These are phyloP conservation scores for Russula sp. DNA, from an alignment of 768 basidiomycete species.

Conservation along the genomic window DNA sequence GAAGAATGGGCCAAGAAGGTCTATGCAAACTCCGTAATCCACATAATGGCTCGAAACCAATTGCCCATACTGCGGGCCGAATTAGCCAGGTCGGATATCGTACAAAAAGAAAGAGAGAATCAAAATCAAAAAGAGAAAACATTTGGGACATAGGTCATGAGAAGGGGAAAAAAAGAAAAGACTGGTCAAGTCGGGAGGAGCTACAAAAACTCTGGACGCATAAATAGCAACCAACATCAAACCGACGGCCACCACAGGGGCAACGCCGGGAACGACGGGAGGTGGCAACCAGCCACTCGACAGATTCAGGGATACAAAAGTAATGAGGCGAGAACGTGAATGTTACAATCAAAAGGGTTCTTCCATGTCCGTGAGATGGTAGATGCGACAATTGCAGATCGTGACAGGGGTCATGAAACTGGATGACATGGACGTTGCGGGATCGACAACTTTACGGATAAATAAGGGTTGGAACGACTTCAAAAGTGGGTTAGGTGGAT, in stretches of 20 bases:
- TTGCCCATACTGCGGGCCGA: slow-evolving; percentile 5
- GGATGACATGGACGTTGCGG: slow-evolving; percentile 23
- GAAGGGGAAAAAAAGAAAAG: neutral
- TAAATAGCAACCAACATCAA: slow-evolving; percentile 22
- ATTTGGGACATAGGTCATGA: slow-evolving; percentile 18
- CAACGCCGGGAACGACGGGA: slow-evolving; percentile 1
- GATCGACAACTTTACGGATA: slow-evolving; percentile 28
- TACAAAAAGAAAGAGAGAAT: slow-evolving; percentile 17
- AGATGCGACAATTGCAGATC: slow-evolving; percentile 33
- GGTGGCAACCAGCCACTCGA: slow-evolving; percentile 19
- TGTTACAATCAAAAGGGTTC: slow-evolving; percentile 30
- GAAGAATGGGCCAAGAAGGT: slow-evolving; percentile 9
- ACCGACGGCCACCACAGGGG: slow-evolving; percentile 15
- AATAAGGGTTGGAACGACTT: slow-evolving; percentile 15
- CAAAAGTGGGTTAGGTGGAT: slow-evolving; percentile 30
- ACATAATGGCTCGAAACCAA: slow-evolving; percentile 11
- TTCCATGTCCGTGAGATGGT: slow-evolving; percentile 31
- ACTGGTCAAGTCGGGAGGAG: slow-evolving; percentile 18
- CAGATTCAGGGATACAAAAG: slow-evolving; percentile 26
- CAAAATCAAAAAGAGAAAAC: slow-evolving; percentile 12
- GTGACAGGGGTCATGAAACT: slow-evolving; percentile 27
- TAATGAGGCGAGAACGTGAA: slow-evolving; percentile 7
- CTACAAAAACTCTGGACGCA: slow-evolving; percentile 25
- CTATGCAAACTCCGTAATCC: slow-evolving; percentile 19
- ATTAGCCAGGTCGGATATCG: slow-evolving; percentile 19